Evolutionary conservation across 768 basidiomycete genomes (phyloP).

Genomic region (Coprinopsis marcescibilis): DNA sequence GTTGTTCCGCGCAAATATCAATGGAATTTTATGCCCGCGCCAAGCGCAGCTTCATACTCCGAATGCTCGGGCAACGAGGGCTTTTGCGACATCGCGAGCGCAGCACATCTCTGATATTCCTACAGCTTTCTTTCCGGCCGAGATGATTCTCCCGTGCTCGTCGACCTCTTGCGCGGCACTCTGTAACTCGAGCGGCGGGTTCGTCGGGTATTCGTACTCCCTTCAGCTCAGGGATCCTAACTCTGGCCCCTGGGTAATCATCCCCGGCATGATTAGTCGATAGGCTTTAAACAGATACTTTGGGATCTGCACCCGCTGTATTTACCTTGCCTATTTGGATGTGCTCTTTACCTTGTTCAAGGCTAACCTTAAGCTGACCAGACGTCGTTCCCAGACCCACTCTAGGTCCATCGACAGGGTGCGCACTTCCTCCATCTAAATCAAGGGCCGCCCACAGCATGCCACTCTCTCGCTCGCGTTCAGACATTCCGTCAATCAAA

Average conservation of each 20-base stretch:
- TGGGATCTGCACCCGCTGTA: slow-evolving; percentile 1
- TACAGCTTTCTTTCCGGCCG: neutral
- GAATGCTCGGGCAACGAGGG: neutral
- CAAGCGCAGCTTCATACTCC: neutral
- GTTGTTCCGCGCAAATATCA: neutral
- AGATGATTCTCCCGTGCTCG: neutral
- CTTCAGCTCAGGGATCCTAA: neutral
- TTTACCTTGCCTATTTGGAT: neutral
- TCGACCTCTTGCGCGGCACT: neutral
- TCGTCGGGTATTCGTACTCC: neutral
- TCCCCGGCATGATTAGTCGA: neutral
- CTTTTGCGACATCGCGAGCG: neutral
- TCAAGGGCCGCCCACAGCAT: neutral
- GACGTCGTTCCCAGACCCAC: neutral
- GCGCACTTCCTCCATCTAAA: neutral
- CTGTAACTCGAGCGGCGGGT: neutral
- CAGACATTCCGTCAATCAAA: slow-evolving; percentile 4
- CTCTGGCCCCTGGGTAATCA: neutral
- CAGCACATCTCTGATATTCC: neutral
- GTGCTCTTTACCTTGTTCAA: neutral
- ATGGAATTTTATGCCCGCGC: neutral
- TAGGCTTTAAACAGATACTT: too few species aligned
- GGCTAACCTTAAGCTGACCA: neutral
- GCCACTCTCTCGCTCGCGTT: neutral
- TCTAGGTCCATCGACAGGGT: neutral